Conservation (phyloP, 805 yeast genomes). For the Scheffersomyces spartinae region DNA sequence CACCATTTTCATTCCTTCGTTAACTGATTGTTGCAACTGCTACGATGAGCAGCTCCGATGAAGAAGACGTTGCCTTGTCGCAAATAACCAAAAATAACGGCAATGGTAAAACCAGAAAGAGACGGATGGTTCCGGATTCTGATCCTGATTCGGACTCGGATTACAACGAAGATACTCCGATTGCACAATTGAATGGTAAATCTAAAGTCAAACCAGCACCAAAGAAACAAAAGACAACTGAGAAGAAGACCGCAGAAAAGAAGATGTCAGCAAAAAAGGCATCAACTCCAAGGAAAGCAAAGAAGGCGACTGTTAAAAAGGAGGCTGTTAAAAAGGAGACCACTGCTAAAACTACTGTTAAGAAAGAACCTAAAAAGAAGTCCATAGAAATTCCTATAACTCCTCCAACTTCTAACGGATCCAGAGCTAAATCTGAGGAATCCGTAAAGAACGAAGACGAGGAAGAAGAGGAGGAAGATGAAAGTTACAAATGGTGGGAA, state of each 20-base stretch:
- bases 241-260: conserved; percentile 5
- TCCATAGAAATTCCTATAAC: conserved; percentile 3
- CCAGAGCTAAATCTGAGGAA: too few relatives aligned
- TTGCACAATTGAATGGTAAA: too few relatives aligned
- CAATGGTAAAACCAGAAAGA: too few relatives aligned
- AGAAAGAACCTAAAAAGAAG: conserved; percentile 11
- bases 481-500: conserved; percentile 79
- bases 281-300: conserved; percentile 8
- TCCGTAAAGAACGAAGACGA: too few relatives aligned
- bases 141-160: too few relatives aligned
- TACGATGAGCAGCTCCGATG: too few relatives aligned
- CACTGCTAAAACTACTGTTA: conserved; percentile 1
- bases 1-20: too few relatives aligned
- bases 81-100: too few relatives aligned
- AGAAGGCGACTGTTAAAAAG: conserved; percentile 3
- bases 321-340: conserved; percentile 2
- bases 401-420: not conserved
- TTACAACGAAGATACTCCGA: too few relatives aligned
- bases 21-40: too few relatives aligned
- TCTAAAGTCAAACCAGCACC: conserved; percentile 3
- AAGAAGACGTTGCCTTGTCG: too few relatives aligned
- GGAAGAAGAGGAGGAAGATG: conserved; percentile 42
- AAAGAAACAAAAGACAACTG: conserved; percentile 2
- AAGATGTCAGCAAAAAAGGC: conserved; percentile 6
- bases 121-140: too few relatives aligned